A percentile compares a stretch with the other conserved stretches of the same genome.
These are phyloP conservation scores for Fomitopsis pulvina DNA, from an alignment of 768 basidiomycete species.

Conservation along the genomic window DNA sequence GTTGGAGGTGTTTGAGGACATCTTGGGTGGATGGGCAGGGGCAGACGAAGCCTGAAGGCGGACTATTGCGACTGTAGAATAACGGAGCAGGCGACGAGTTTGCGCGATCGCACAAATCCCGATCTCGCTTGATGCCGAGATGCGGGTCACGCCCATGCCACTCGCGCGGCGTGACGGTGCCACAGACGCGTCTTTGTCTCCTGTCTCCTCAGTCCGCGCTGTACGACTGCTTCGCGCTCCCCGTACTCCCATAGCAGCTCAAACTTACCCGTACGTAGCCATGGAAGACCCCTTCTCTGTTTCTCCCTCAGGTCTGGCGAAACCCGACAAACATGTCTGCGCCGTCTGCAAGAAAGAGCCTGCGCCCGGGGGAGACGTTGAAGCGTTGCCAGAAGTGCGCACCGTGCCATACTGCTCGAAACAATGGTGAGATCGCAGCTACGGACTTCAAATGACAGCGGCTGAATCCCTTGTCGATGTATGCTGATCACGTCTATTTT, in stretches of 20 bases:
- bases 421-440: background rate
- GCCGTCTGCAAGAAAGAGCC: background rate
- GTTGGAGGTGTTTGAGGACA: slow-evolving; percentile 43
- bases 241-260: too few relatives aligned
- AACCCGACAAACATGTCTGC: background rate
- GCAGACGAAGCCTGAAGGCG: background rate
- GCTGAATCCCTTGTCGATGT: too few relatives aligned
- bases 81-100: background rate
- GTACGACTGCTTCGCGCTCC: too few relatives aligned
- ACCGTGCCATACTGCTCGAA: background rate
- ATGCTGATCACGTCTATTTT: too few relatives aligned
- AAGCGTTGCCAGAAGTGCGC: background rate
- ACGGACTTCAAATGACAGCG: too few relatives aligned
- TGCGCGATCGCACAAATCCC: background rate
- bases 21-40: slow-evolving; percentile 1
- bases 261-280: too few relatives aligned
- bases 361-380: background rate
- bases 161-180: background rate
- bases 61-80: too few relatives aligned
- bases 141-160: background rate
- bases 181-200: background rate
- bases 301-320: background rate
- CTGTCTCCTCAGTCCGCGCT: too few relatives aligned
- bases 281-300: background rate
- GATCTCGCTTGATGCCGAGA: background rate